Base-by-base conservation (phyloP, 257 asterid genomes). In the Petunia axillaris region DNA sequence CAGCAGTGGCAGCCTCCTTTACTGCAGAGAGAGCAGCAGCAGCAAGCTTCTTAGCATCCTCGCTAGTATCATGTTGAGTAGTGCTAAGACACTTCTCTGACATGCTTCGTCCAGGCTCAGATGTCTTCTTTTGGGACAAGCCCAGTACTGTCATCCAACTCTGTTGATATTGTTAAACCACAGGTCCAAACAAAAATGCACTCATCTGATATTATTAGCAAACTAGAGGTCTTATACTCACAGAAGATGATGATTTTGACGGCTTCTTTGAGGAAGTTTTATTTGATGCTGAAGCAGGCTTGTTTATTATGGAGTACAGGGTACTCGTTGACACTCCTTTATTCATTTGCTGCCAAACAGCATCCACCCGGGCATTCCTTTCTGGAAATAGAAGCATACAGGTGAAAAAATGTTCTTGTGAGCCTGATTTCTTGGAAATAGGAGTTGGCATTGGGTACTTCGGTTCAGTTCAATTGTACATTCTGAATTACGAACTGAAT, bases 21-120 rank as follows among this genome's bases (percentile, higher is more conserved):
- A 91, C 97, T 37, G 99, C 99, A 58, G 90, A 84, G 85, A 93
- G 97, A 81, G 99, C 99, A 77, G 98, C 98, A 6, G 97, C 97
- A 76, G 98, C 99, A 81, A 91, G 64, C 80, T 77, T 93, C 77
- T 91, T 95, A 64, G 93, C 93, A 79, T 93, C 98, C 40, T 89
- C 95, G 76, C 84, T 82, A 44, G 83, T 85, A 60, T 87, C 87
- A 59, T 82, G 85, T 73, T 83, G 87, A 75, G 79, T 66, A 25
- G 64, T 80, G 77, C 37, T 39, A 36, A 75, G 64, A 62, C 79
- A 75, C 81, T 85, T 91, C 66, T 79, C 92, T 11, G 44, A 83
- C 62, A 75, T 82, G 5, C 79, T 90, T 81, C 83, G 84, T 35
- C 79, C 88, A 40, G 88, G 44, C 48, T 87, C 80, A 76, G 86